A percentile compares a stretch with the other conserved stretches of the same genome.
Conservation (phyloP, 2,329 filamentous ascomycete species). For the Cladophialophora chaetospira region DNA sequence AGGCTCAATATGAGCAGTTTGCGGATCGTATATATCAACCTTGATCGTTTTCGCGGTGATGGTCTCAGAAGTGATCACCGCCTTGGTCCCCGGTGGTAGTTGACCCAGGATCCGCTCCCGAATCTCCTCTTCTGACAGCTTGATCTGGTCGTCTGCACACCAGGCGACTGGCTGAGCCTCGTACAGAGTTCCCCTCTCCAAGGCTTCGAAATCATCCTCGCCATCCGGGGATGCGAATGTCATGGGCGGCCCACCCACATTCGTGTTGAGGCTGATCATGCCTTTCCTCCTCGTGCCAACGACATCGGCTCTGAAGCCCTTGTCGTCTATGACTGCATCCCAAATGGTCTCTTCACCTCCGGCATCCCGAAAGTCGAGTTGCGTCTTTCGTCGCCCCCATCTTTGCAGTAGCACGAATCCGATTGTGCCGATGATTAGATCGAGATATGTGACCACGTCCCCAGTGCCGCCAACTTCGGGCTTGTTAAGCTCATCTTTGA, state of each 20-base stretch:
- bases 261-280: conserved; percentile 37
- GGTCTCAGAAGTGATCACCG: conserved; percentile 46
- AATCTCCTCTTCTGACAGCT: conserved; percentile 49
- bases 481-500: conserved; percentile 47
- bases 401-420: conserved; percentile 51
- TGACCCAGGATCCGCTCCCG: conserved; percentile 51
- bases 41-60: conserved; percentile 50
- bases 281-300: conserved; percentile 41
- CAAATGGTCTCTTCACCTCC: conserved; percentile 46
- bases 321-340: conserved; percentile 53
- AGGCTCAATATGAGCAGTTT: conserved; percentile 45
- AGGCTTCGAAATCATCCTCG: conserved; percentile 44
- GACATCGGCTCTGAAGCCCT: conserved; percentile 49
- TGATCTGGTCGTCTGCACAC: conserved; percentile 41
- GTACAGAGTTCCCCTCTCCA: conserved; percentile 40
- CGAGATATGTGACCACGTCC: conserved; percentile 47
- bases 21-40: conserved; percentile 49
- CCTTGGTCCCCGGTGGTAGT: conserved; percentile 45
- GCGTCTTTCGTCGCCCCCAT: conserved; percentile 49
- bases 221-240: conserved; percentile 46
- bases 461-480: conserved; percentile 38
- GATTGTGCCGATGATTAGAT: conserved; percentile 47
- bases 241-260: conserved; percentile 56
- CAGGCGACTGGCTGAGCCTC: conserved; percentile 33
- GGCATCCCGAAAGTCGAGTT: conserved; percentile 43